These are phyloP conservation scores for Inonotus hispidus DNA, from an alignment of 1,284 basidiomycete genomes.

Conservation along the genomic window DNA sequence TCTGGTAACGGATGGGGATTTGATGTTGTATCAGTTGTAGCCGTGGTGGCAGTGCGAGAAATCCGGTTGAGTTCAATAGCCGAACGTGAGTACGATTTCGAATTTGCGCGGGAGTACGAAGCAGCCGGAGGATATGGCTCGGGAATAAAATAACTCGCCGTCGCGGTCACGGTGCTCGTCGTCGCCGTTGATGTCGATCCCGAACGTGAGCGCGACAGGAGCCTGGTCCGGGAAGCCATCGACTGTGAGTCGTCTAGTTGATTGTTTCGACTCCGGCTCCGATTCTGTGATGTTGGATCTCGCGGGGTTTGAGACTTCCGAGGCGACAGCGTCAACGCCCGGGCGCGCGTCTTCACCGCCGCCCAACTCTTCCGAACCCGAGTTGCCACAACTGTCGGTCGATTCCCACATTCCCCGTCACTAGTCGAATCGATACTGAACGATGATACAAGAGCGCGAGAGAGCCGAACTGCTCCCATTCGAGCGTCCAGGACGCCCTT, in stretches of 20 bases:
- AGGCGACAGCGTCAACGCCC: neutral
- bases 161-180: neutral
- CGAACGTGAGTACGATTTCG: neutral
- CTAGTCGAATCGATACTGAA: constrained; percentile 16
- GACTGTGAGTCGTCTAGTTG: neutral
- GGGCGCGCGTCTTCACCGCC: neutral
- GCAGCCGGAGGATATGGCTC: neutral
- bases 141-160: neutral
- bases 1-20: neutral
- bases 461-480: neutral
- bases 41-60: neutral
- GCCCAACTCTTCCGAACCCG: constrained; percentile 4
- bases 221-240: neutral
- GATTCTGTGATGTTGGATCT: neutral
- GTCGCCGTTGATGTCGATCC: neutral
- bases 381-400: neutral
- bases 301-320: neutral
- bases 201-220: neutral
- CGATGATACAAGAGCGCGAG: constrained; percentile 15
- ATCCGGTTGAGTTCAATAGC: neutral
- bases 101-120: neutral
- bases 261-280: neutral
- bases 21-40: neutral
- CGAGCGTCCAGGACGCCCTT: neutral
- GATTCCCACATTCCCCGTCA: neutral